Conservation (phyloP, 192 early-diverging fungal species). For the Mortierella alpina region DNA sequence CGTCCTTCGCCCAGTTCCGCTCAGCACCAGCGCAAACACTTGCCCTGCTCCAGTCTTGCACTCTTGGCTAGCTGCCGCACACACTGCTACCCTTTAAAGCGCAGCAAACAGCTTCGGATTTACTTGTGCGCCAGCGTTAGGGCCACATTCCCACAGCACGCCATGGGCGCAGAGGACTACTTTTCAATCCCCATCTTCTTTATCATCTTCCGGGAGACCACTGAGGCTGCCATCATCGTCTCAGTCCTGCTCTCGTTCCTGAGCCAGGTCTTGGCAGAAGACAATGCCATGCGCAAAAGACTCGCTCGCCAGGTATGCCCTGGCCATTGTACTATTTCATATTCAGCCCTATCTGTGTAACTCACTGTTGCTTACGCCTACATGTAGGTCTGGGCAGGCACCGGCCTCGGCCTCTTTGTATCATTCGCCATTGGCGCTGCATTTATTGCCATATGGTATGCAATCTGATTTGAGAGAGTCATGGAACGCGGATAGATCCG, state of each 20-base stretch:
- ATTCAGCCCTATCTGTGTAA: not conserved
- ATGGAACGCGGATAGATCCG: too few species aligned
- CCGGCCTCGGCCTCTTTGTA: constrained; percentile 70
- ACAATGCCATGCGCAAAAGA: constrained; percentile 28
- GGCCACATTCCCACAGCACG: too few species aligned
- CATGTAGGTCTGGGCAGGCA: constrained; percentile 81
- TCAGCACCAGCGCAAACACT: too few species aligned
- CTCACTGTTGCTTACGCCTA: not conserved
- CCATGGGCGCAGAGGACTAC: constrained; percentile 18
- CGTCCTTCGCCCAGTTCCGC: too few species aligned
- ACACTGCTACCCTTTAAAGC: too few species aligned
- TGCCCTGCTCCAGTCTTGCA: too few species aligned
- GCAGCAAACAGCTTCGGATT: too few species aligned
- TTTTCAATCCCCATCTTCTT: constrained; percentile 74
- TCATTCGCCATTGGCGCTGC: constrained; percentile 75
- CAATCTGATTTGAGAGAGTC: not conserved
- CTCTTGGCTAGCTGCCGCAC: too few species aligned
- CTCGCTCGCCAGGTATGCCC: constrained; percentile 36
- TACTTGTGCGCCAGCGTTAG: too few species aligned
- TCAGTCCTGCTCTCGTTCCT: constrained; percentile 83
- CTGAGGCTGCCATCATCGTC: constrained; percentile 89
- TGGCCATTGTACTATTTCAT: not conserved
- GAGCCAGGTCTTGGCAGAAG: constrained; percentile 37
- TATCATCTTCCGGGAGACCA: constrained; percentile 82
- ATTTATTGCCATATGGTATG: constrained; percentile 85